These are phyloP conservation scores for Bjerkandera adusta DNA, from an alignment of 1,284 basidiomycete genomes.

Conservation along the genomic window DNA sequence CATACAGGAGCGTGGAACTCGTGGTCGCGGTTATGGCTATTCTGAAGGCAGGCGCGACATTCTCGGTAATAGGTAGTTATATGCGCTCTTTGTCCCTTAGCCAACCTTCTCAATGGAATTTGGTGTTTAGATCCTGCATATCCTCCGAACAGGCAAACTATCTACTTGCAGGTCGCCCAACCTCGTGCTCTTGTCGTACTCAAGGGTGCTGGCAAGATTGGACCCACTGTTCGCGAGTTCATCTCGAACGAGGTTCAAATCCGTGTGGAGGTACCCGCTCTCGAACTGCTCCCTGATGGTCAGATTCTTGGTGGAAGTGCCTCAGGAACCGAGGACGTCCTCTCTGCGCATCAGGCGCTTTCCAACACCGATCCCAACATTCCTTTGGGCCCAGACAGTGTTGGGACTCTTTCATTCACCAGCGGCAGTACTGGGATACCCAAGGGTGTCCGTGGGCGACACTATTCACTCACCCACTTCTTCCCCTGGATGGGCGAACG, in stretches of 20 bases:
- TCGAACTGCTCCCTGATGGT: conserved; percentile 70
- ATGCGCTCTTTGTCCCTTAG: not conserved
- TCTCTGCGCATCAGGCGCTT: conserved; percentile 50
- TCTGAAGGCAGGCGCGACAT: conserved; percentile 95
- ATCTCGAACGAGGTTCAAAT: conserved; percentile 81
- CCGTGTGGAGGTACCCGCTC: conserved; percentile 90
- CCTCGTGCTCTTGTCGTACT: conserved; percentile 94
- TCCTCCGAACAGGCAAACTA: conserved; percentile 91
- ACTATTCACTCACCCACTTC: conserved; percentile 97
- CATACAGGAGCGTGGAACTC: conserved; percentile 94
- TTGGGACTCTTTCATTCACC: conserved; percentile 96
- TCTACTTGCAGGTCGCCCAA: conserved; percentile 93
- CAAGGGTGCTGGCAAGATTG: conserved; percentile 86
- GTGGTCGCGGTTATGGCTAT: conserved; percentile 97
- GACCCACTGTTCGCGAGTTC: conserved; percentile 84
- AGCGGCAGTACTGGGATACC: conserved; percentile 98
- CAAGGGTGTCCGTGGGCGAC: conserved; percentile 94
- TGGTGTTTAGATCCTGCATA: conserved; percentile 85
- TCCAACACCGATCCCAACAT: conserved; percentile 78
- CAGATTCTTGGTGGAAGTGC: conserved; percentile 66
- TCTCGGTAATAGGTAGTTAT: conserved; percentile 88
- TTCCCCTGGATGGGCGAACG: conserved; percentile 99
- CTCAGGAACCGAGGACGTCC: conserved; percentile 45
- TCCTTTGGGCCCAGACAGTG: conserved; percentile 89
- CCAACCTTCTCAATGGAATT: not conserved